phyloP scores from a whole-genome alignment of 1,284 basidiomycete species.

The Coniferiporia sulphurascens region DNA sequence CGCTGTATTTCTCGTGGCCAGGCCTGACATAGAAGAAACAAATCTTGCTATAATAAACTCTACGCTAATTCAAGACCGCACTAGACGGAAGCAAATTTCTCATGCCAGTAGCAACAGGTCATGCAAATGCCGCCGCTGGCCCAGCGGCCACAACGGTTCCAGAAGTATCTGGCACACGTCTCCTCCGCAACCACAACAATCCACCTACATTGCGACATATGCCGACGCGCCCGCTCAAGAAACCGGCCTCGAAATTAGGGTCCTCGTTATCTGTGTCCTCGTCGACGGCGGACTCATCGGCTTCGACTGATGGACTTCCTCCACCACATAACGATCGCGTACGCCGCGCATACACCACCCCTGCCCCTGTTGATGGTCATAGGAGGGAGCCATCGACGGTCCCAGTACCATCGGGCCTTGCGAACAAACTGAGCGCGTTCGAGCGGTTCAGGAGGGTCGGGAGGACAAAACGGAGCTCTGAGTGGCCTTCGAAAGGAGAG shows the following conservation, averaged over 20 bases:
- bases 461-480: conserved; percentile 2
- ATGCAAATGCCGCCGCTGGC: not conserved
- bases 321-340: not conserved
- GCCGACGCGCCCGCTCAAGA: not conserved
- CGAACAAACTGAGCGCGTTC: conserved; percentile 34
- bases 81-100: not conserved
- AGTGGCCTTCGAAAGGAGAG: not conserved
- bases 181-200: not conserved
- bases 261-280: not conserved
- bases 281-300: not conserved
- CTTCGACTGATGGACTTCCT: not conserved
- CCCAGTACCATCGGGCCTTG: conserved; percentile 15
- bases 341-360: not conserved
- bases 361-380: not conserved
- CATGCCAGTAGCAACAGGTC: not conserved
- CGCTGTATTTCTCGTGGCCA: not conserved
- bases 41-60: not conserved
- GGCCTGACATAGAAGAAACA: not conserved
- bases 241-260: not conserved
- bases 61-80: not conserved
- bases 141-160: not conserved
- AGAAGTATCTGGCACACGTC: not conserved
- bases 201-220: not conserved
- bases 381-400: not conserved
- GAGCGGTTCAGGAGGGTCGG: conserved; percentile 32